Percentiles rank a stretch among this genome's conserved stretches.
Conservation (phyloP, 208 protist species). For the Leishmania martiniquensis region DNA sequence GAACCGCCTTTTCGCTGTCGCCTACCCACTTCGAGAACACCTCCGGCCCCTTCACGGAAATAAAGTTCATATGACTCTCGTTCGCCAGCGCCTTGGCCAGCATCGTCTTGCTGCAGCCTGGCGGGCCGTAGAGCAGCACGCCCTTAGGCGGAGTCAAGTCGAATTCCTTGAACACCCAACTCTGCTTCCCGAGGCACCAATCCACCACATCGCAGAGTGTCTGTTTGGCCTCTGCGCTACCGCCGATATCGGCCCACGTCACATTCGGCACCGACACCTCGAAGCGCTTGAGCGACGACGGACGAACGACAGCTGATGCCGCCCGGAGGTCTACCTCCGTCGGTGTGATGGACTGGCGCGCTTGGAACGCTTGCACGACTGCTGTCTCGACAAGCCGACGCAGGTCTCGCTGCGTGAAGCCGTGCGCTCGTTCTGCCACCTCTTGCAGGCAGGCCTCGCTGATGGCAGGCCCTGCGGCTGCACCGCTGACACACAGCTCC, state of each 20-base stretch:
- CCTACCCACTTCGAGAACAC: slow-evolving; percentile 99
- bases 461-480: slow-evolving; percentile 4
- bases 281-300: slow-evolving; percentile 60
- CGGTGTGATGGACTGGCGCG: slow-evolving; percentile 17
- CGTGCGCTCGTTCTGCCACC: slow-evolving; percentile 48
- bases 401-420: slow-evolving; percentile 69
- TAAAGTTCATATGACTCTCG: slow-evolving; percentile 85
- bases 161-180: slow-evolving; percentile 92
- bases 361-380: slow-evolving; percentile 34
- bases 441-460: slow-evolving; percentile 21
- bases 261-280: slow-evolving; percentile 90
- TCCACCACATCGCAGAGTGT: slow-evolving; percentile 90
- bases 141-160: slow-evolving; percentile 93
- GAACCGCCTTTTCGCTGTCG: slow-evolving; percentile 98
- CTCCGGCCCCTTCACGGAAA: slow-evolving; percentile 96
- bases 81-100: slow-evolving; percentile 99
- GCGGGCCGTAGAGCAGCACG: slow-evolving; percentile 98
- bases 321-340: slow-evolving; percentile 31
- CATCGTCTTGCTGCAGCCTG: slow-evolving; percentile 99
- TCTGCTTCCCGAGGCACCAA: slow-evolving; percentile 90
- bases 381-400: slow-evolving; percentile 48
- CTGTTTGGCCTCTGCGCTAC: slow-evolving; percentile 92
- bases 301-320: slow-evolving; percentile 41
- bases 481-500: slow-evolving; percentile 1
- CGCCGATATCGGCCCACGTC: slow-evolving; percentile 95